Evolutionary conservation across 441 rosid species (phyloP).

Genomic region (Francoa sonchifolia): DNA sequence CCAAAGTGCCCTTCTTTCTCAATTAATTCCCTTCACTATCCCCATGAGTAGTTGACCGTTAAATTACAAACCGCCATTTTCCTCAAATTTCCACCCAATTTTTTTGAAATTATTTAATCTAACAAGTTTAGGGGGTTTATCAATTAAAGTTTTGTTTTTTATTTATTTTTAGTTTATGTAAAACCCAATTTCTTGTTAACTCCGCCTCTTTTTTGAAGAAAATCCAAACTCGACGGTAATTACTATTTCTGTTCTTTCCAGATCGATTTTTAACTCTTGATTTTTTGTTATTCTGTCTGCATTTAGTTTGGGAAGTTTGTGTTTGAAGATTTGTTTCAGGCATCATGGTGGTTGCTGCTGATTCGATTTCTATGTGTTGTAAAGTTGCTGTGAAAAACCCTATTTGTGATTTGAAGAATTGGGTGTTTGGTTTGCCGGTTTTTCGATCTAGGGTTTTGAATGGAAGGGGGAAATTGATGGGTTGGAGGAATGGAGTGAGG

Average conservation of each 20-base stretch:
- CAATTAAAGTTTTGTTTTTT: neutral
- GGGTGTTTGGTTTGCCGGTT: conserved; percentile 10
- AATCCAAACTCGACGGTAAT: conserved; percentile 10
- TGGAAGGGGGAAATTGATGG: conserved; percentile 6
- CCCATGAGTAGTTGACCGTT: conserved; percentile 17
- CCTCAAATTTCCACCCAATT: conserved; percentile 2
- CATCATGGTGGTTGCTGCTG: conserved; percentile 31
- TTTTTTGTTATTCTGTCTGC: neutral
- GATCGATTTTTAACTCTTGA: conserved; percentile 1
- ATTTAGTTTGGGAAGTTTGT: neutral
- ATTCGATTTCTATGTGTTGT: conserved; percentile 18
- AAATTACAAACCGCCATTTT: neutral
- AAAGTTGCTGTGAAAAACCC: conserved; percentile 11
- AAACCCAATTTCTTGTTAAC: conserved; percentile 1
- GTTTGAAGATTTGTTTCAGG: neutral
- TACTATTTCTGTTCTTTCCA: conserved; percentile 20
- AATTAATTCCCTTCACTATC: neutral
- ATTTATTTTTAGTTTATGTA: neutral
- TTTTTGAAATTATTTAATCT: conserved; percentile 2
- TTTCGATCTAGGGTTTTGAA: conserved; percentile 2
- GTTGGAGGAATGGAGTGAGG: conserved; percentile 15
- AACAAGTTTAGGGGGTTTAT: neutral
- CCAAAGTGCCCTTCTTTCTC: neutral
- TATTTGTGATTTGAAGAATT: conserved; percentile 13
- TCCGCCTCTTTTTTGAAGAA: conserved; percentile 4